Base-by-base conservation (phyloP, 225 moss, liverwort and hornwort genomes). In the Sphagnum tenellum region DNA sequence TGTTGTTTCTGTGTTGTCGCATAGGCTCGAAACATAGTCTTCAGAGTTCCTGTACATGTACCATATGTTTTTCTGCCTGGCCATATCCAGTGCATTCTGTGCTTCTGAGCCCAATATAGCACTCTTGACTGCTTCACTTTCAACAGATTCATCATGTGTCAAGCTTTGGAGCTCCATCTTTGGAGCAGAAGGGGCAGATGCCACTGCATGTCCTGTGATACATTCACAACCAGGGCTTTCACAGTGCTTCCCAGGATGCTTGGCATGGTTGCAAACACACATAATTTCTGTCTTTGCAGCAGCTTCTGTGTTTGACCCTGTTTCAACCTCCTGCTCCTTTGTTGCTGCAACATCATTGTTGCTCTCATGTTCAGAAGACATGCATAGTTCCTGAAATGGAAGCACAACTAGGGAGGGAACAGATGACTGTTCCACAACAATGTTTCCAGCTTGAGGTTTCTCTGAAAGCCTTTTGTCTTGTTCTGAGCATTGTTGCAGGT, bases 1-100 rank as follows among this genome's bases (percentile, higher is more conserved):
- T 29, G 29, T 29, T 29, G 29, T 29, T 29, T 29, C 29, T 29
- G 29, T 29, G 29, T 29, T 29, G 29, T 29, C 29, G 1, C 29
- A 29, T 1, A 29, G 29, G 29, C 29, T 29, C 29, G 29, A 29
- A 29, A 72, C 78, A 55, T 75, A 70, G 7, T 82, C 81, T 6
- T 77, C 78, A 50, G 81, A 75, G 58, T 75, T 64, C 50, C 75
- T 67, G 63, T 82, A 78, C 4, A 67, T 73, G 7, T 75, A 75
- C 78, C 78, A 82, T 48, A 78, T 78, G 50, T 78, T 78, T 53
- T 46, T 72, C 55, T 82, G 12, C 46, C 52, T 55, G 2, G 11
- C 9, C 11, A 29, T 57, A 29, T 29, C 29, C 29, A 29, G 29
- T 29, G 29, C 29, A 29, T 29, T 29, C 29, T 29, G 29, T 29